phyloP scores from a whole-genome alignment of 2,329 filamentous ascomycete genomes.

The Aureobasidium mangrovei region DNA sequence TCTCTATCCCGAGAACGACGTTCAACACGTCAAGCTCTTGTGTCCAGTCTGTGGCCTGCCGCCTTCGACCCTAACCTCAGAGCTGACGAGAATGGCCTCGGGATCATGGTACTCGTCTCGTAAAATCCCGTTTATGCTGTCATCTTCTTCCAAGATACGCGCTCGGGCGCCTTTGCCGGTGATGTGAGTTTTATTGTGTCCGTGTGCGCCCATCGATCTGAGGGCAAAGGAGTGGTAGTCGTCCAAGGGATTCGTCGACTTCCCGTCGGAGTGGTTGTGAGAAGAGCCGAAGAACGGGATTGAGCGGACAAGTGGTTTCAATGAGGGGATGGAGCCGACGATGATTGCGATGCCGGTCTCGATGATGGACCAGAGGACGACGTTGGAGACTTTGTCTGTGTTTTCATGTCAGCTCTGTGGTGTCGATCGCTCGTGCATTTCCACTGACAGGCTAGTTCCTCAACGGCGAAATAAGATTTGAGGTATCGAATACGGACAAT shows the following conservation, averaged over 20 bases:
- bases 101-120: background rate
- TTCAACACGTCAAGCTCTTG: constrained; percentile 6
- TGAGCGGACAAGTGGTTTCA: constrained; percentile 9
- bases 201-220: background rate
- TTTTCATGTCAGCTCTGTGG: background rate
- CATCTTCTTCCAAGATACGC: background rate
- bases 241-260: background rate
- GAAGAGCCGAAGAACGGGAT: background rate
- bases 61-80: background rate
- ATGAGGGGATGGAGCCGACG: constrained; percentile 1
- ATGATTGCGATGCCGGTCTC: constrained; percentile 12
- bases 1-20: background rate
- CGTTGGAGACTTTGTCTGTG: background rate
- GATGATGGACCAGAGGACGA: constrained; percentile 11
- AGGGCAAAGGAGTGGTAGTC: background rate
- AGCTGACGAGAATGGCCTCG: background rate
- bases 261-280: background rate
- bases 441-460: background rate
- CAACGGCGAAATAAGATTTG: background rate
- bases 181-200: background rate
- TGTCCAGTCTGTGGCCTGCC: background rate
- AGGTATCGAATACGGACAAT: constrained; percentile 10
- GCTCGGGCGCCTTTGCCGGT: background rate
- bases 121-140: background rate
- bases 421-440: background rate